Evolutionary conservation across 2,329 filamentous ascomycete species (phyloP).

Genomic region (Teratosphaeria zuluensis): DNA sequence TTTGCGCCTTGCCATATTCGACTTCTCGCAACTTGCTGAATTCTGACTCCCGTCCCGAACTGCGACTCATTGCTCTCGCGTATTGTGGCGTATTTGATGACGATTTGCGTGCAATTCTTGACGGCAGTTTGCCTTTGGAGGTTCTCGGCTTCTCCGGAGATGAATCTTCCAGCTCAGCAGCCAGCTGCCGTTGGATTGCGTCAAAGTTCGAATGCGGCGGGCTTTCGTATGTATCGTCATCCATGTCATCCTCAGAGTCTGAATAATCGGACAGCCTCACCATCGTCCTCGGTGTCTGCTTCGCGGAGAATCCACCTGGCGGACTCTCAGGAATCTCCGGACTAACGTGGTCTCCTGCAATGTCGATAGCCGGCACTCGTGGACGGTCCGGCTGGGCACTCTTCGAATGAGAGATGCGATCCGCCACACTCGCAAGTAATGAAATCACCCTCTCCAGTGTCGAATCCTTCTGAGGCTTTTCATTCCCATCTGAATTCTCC

Average conservation of each 20-base stretch:
- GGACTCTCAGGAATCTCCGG: background rate
- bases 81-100: background rate
- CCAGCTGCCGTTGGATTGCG: background rate
- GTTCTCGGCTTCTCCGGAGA: background rate
- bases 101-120: background rate
- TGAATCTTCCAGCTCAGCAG: background rate
- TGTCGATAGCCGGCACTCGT: background rate
- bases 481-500: background rate
- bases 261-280: background rate
- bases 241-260: background rate
- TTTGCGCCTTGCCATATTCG: background rate
- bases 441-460: background rate
- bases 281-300: background rate
- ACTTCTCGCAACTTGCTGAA: background rate
- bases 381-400: background rate
- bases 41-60: background rate
- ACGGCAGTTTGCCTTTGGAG: background rate
- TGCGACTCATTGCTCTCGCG: background rate
- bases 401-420: background rate
- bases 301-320: background rate
- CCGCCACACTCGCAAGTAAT: background rate
- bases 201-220: background rate
- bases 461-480: background rate
- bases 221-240: background rate
- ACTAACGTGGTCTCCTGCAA: background rate